Evolutionary conservation across 2,329 filamentous ascomycete species (phyloP), one percentile per base, ranked within the genome.

Genomic region (Xenoacremonium recifei): DNA sequence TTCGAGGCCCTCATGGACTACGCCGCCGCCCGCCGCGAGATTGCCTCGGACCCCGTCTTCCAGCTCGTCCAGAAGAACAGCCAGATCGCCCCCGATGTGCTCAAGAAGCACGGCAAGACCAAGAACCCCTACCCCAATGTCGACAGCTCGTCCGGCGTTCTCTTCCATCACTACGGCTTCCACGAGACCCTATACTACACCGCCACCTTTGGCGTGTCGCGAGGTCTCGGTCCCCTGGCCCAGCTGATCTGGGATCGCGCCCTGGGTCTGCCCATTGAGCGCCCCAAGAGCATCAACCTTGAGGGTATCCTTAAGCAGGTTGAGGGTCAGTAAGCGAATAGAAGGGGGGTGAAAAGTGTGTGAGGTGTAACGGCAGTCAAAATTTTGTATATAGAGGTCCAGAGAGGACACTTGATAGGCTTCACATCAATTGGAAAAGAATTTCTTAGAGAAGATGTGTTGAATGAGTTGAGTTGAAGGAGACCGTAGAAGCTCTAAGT

Each of bases 111-210:
- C 64, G 93, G 93, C 68, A 97, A 96, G 84, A 96, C 90, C 54
- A 95, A 95, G 79, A 96, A 96, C 73, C 90, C 93, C 2, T 95
- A 92, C 71, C 93, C 93, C 51, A 99, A 99, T 65, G 93, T 99
- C 48, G 93, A 99, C 69, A 90, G 87, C 35, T 85, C 82, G 50
- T 96, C 90, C 1, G 93, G 93, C 51, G 91, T 97, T 5, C 78
- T 99, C 36, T 97, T 99, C 82, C 85, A 97, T 70, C 90, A 97
- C 75, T 99, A 96, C 65, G 93, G 92, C 44, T 96, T 99, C 82
- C 86, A 88, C 66, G 89, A 97, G 74, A 96, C 92, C 0, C 77
- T 97, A 10, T 99, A 97, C 76, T 99, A 97, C 73, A 85, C 82
- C 4, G 82, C 80, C 44, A 85, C 82, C 0, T 86, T 86, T 50